Evolutionary conservation across 2,329 filamentous ascomycete genomes (phyloP).

Genomic region (Nigrospora sphaerica): DNA sequence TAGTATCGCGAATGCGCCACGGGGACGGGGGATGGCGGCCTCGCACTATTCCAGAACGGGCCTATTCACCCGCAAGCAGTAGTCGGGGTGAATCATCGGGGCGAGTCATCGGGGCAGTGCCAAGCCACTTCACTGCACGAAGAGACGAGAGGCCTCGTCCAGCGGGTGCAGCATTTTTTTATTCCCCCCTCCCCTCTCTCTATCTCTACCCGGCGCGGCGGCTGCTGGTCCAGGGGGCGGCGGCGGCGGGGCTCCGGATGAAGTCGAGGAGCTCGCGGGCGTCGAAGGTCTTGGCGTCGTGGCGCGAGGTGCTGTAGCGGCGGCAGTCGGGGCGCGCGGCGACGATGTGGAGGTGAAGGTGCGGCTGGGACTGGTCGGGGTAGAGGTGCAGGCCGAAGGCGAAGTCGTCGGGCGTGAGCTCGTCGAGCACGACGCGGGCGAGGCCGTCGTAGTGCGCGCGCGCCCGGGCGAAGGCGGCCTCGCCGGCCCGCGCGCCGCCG

Average conservation of each 20-base stretch:
- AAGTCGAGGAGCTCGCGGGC: constrained; percentile 10
- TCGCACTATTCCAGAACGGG: too few relatives aligned
- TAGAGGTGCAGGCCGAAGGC: constrained; percentile 13
- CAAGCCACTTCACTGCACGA: too few relatives aligned
- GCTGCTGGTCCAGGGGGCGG: too few relatives aligned
- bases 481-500: background rate
- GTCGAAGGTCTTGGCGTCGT: constrained; percentile 15
- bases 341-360: constrained; percentile 15
- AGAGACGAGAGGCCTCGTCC: too few relatives aligned
- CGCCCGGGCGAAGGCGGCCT: background rate
- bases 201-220: too few relatives aligned
- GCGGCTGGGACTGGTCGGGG: constrained; percentile 10
- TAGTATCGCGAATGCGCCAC: too few relatives aligned
- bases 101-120: too few relatives aligned
- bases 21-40: too few relatives aligned
- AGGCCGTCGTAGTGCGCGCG: constrained; percentile 6
- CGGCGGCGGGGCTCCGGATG: background rate
- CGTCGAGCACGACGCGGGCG: background rate
- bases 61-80: too few relatives aligned
- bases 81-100: too few relatives aligned
- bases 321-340: constrained; percentile 4
- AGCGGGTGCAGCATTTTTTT: too few relatives aligned
- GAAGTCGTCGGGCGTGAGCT: constrained; percentile 9
- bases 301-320: constrained; percentile 8
- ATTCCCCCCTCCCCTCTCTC: too few relatives aligned